Evolutionary conservation across 2,329 filamentous ascomycete species (phyloP).

Genomic region (Stromatinia cepivora): DNA sequence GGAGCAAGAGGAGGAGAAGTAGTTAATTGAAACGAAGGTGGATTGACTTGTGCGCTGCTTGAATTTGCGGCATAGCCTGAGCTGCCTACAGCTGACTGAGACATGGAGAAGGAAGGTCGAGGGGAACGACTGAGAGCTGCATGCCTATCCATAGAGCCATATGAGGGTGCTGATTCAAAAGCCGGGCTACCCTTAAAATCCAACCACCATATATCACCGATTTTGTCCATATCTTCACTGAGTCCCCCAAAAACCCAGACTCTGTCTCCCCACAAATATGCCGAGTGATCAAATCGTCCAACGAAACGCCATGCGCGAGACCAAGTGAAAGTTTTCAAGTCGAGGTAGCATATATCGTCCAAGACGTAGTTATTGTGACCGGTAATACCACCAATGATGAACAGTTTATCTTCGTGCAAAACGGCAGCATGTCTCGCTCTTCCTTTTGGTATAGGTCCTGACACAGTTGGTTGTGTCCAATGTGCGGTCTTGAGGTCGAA

Average conservation of each 20-base stretch:
- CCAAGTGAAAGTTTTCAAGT: slow-evolving; percentile 97
- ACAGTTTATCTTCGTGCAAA: slow-evolving; percentile 93
- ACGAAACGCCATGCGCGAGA: slow-evolving; percentile 95
- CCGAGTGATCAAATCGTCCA: slow-evolving; percentile 89
- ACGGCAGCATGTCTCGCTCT: slow-evolving; percentile 88
- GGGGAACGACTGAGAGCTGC: slow-evolving; percentile 46
- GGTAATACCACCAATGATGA: slow-evolving; percentile 93
- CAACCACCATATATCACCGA: slow-evolving; percentile 95
- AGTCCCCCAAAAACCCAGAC: slow-evolving; percentile 97
- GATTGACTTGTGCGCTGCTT: slow-evolving; percentile 64
- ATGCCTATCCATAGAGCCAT: slow-evolving; percentile 51
- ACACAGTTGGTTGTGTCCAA: slow-evolving; percentile 90
- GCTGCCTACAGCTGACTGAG: slow-evolving; percentile 54
- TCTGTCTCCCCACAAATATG: slow-evolving; percentile 86
- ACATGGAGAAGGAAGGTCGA: slow-evolving; percentile 53
- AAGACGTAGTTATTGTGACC: slow-evolving; percentile 89
- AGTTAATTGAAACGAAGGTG: slow-evolving; percentile 65
- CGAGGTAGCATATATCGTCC: slow-evolving; percentile 94
- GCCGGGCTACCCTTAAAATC: slow-evolving; percentile 89
- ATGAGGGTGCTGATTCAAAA: slow-evolving; percentile 69
- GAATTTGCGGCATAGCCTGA: slow-evolving; percentile 69
- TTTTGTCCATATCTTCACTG: slow-evolving; percentile 95
- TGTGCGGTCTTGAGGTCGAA: slow-evolving; percentile 93
- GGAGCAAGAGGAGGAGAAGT: slow-evolving; percentile 82
- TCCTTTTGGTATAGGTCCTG: slow-evolving; percentile 82